These are phyloP conservation scores for Pinus tabuliformis DNA, from an alignment of 75 land plant species.

Conservation along the genomic window DNA sequence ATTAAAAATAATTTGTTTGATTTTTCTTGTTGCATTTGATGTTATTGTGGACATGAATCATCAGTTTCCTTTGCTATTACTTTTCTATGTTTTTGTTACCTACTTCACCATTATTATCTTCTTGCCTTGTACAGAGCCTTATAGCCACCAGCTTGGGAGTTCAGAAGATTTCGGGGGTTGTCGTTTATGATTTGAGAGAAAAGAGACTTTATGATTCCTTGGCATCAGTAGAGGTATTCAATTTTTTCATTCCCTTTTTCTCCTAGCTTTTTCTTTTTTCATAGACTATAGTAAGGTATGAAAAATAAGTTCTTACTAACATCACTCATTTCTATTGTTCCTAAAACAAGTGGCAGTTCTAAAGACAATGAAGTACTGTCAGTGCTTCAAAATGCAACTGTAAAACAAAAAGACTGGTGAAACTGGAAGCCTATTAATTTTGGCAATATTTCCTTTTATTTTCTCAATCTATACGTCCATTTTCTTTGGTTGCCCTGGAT, in stretches of 20 bases:
- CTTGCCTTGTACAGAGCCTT: slow-evolving; percentile 35
- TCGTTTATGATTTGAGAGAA: slow-evolving; percentile 38
- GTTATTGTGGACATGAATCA: background rate
- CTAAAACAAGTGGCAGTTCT: background rate
- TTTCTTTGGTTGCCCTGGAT: no score
- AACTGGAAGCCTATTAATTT: no score
- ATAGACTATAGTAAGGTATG: no score
- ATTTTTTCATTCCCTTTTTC: background rate
- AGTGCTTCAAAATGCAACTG: no score
- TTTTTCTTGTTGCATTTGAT: background rate
- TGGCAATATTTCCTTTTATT: no score
- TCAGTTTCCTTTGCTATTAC: background rate
- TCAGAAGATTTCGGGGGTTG: slow-evolving; percentile 60
- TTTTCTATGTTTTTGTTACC: background rate
- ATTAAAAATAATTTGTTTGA: background rate
- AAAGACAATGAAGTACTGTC: background rate
- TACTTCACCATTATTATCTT: no score
- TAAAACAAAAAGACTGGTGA: no score
- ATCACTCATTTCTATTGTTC: background rate
- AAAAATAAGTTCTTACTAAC: background rate
- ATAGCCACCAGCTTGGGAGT: slow-evolving; percentile 58
- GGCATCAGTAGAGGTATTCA: slow-evolving; percentile 50
- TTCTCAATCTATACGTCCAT: no score
- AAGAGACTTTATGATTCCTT: slow-evolving; percentile 48
- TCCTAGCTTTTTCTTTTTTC: no score